These are phyloP conservation scores for Chaetothyriales sp. DNA, from an alignment of 2,329 filamentous ascomycete species.

Conservation along the genomic window DNA sequence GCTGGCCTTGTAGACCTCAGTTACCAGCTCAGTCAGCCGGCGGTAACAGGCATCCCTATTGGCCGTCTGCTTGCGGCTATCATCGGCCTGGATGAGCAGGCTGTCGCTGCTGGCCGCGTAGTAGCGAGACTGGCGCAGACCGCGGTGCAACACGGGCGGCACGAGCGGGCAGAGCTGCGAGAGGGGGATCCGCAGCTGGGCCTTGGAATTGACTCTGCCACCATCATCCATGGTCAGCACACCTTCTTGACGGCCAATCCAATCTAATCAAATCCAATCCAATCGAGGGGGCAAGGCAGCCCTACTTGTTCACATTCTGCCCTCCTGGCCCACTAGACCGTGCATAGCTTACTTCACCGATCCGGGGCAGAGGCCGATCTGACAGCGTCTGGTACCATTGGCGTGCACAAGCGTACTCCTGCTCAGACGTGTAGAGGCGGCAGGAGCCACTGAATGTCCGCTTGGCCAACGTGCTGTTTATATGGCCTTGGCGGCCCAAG, in stretches of 20 bases:
- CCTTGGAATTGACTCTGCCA: constrained; percentile 51
- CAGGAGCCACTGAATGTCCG: not conserved
- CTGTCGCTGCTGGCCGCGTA: constrained; percentile 38
- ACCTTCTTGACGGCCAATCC: not conserved
- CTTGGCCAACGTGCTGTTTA: not conserved
- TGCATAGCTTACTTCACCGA: constrained; percentile 48
- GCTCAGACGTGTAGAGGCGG: constrained; percentile 5
- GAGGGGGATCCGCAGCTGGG: constrained; percentile 46
- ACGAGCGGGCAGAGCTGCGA: constrained; percentile 39
- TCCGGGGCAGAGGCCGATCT: constrained; percentile 41
- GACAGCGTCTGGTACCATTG: constrained; percentile 43
- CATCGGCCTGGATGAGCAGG: constrained; percentile 50
- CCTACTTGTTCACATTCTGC: constrained; percentile 57
- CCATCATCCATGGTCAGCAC: not conserved
- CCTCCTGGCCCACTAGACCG: constrained; percentile 52
- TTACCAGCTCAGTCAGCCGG: constrained; percentile 43
- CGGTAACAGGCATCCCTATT: constrained; percentile 48
- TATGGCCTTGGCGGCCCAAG: not conserved
- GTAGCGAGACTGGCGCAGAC: constrained; percentile 42
- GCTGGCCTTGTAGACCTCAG: constrained; percentile 35
- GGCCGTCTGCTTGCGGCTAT: constrained; percentile 46
- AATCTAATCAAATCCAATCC: no score
- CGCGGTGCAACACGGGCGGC: constrained; percentile 39
- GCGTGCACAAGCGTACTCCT: constrained; percentile 33
- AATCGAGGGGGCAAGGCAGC: no score